Evolutionary conservation across 139 green algal species (phyloP), one percentile per base, ranked within the genome.

Genomic region (Chlamydomonas eustigma): DNA sequence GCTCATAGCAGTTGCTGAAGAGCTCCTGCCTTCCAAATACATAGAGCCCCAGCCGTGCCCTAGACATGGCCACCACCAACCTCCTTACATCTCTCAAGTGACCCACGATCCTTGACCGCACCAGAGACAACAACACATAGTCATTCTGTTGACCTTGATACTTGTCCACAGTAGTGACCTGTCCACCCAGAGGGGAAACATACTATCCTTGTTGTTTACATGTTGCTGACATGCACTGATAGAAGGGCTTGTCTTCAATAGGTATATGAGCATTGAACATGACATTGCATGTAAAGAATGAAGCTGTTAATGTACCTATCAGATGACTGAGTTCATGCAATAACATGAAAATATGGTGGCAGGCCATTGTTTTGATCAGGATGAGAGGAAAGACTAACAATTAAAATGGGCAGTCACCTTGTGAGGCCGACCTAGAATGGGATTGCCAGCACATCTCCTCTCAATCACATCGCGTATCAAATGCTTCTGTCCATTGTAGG

Each of bases 81-180:
- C 96, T 88, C 5, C 96, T 84, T 73, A 99, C 94, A 73, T 99
- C 95, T 0, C 96, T 81, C 36, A 99, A 78, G 88, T 99, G 96
- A 2, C 96, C 96, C 65, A 99, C 93, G 0, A 85, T 71, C 4
- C 88, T 85, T 0, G 86, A 97, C 52, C 96, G 92, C 75, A 99
- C 96, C 18, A 99, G 88, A 0, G 85, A 94, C 39, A 99, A 88
- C 66, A 99, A 87, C 37, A 99, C 88, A 78, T 95, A 96, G 82
- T 99, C 91, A 79, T 97, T 97, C 90, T 99, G 95, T 87, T 98
- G 95, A 1, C 95, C 95, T 83, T 99, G 95, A 86, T 93, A 99
- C 87, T 97, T 97, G 87, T 99, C 95, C 70, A 99, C 95, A 0
- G 95, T 99, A 2, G 92, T 85, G 32, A 90, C 74, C 84, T 86